phyloP scores from a whole-genome alignment of 257 asterid species.

The Capsicum baccatum region DNA sequence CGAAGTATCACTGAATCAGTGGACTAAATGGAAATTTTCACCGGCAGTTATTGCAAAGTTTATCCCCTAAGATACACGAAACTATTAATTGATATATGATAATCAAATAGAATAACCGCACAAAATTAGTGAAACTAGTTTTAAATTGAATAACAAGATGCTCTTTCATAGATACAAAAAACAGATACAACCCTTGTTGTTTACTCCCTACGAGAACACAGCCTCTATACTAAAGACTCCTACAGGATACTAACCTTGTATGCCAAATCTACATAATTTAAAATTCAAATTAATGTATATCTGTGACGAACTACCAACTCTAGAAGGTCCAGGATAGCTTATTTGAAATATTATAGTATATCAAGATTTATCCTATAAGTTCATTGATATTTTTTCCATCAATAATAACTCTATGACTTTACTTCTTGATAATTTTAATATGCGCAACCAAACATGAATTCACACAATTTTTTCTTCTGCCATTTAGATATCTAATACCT shows the following conservation, averaged over 20 bases:
- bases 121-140: neutral
- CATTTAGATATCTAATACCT: slow-evolving; percentile 62
- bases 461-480: neutral
- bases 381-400: neutral
- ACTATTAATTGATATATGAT: neutral
- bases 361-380: neutral
- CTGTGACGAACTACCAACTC: neutral
- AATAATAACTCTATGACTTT: neutral
- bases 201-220: too few species aligned
- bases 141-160: neutral
- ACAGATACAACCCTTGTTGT: too few species aligned
- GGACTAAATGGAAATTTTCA: too few species aligned
- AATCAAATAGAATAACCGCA: slow-evolving; percentile 2
- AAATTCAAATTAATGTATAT: too few species aligned
- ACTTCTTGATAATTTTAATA: neutral
- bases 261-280: too few species aligned
- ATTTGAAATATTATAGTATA: neutral
- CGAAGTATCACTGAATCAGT: neutral
- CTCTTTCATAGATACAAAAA: too few species aligned
- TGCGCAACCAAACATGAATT: neutral
- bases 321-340: neutral
- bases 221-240: too few species aligned
- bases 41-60: too few species aligned
- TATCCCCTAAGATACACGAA: too few species aligned
- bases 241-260: too few species aligned